Percentiles rank a stretch among this genome's conserved stretches.
Conservation (phyloP, 805 yeast genomes). For the Brettanomyces anomalus region DNA sequence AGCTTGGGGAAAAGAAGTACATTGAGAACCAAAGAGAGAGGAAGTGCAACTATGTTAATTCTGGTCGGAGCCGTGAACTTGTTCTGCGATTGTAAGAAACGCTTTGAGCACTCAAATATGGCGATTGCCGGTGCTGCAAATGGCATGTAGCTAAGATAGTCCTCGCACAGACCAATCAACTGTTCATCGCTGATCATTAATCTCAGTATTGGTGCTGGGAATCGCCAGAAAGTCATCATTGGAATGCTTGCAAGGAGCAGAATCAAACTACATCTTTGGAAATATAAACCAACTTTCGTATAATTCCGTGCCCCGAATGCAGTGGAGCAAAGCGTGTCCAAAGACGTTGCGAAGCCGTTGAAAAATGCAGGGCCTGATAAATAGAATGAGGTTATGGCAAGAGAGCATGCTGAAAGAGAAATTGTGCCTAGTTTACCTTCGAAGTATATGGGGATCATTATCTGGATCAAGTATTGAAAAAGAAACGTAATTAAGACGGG, state of each 20-base stretch:
- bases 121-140: conserved; percentile 63
- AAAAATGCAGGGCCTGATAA: conserved; percentile 63
- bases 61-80: conserved; percentile 69
- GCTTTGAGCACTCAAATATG: conserved; percentile 59
- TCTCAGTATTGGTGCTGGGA: conserved; percentile 34
- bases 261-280: conserved; percentile 53
- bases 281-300: conserved; percentile 55
- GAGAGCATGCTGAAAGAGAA: conserved; percentile 62
- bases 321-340: conserved; percentile 72
- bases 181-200: conserved; percentile 33
- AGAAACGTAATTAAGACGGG: conserved; percentile 63
- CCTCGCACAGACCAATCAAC: conserved; percentile 40
- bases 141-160: conserved; percentile 42
- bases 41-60: conserved; percentile 57
- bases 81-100: conserved; percentile 68
- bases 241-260: conserved; percentile 43
- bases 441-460: conserved; percentile 63
- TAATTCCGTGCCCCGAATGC: conserved; percentile 61
- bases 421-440: conserved; percentile 60
- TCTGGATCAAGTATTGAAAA: conserved; percentile 60
- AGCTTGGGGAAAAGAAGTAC: conserved; percentile 51
- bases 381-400: conserved; percentile 68
- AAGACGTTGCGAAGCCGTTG: conserved; percentile 65
- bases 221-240: conserved; percentile 49
- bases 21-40: conserved; percentile 53